Conservation (phyloP, 768 basidiomycete genomes). For the Hericium rajendrae region DNA sequence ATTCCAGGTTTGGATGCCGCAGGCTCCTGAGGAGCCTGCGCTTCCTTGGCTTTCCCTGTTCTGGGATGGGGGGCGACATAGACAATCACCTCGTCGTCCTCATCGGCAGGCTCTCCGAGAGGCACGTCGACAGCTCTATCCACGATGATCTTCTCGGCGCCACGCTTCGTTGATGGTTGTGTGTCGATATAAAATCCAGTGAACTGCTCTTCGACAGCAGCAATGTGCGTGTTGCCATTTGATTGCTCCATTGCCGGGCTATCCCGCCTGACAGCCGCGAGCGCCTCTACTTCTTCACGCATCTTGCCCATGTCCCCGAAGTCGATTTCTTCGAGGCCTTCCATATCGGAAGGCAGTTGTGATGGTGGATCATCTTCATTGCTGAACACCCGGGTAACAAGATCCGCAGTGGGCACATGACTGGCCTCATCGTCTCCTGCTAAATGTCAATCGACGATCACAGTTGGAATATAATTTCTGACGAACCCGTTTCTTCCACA, state of each 20-base stretch:
- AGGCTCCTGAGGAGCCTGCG: neutral
- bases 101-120: constrained; percentile 6
- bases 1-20: neutral
- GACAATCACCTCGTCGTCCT: constrained; percentile 63
- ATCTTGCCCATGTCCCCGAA: constrained; percentile 51
- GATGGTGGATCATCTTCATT: constrained; percentile 13
- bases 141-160: neutral
- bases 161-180: neutral
- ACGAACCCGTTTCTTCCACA: constrained; percentile 41
- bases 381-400: constrained; percentile 54
- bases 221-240: neutral
- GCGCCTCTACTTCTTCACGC: constrained; percentile 29
- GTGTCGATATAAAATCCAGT: constrained; percentile 26
- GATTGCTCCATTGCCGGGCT: neutral
- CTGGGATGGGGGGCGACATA: constrained; percentile 72
- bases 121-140: constrained; percentile 5
- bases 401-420: constrained; percentile 64
- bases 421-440: constrained; percentile 41
- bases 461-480: neutral
- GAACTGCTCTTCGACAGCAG: neutral
- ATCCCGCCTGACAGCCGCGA: constrained; percentile 11
- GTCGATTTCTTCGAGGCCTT: constrained; percentile 35
- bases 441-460: neutral
- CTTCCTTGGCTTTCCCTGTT: neutral
- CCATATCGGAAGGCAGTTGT: constrained; percentile 8